These are phyloP conservation scores for Penicillium brasilianum DNA, from an alignment of 2,329 filamentous ascomycete genomes.

Conservation along the genomic window DNA sequence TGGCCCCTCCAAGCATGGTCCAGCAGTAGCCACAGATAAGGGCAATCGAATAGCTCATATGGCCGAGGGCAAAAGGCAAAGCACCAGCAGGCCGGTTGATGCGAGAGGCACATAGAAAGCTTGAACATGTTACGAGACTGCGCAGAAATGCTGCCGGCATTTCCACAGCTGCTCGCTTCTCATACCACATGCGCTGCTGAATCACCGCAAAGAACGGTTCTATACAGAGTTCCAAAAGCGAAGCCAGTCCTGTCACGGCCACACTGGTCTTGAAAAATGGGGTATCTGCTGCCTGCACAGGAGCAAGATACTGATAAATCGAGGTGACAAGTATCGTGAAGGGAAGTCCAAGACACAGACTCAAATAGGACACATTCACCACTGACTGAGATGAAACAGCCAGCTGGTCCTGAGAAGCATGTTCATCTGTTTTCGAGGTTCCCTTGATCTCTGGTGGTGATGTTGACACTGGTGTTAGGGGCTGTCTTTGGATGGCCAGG, in stretches of 20 bases:
- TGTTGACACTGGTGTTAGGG: conserved; percentile 36
- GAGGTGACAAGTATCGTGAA: conserved; percentile 68
- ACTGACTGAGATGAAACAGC: conserved; percentile 67
- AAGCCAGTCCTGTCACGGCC: conserved; percentile 60
- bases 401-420: conserved; percentile 20
- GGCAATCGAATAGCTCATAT: conserved; percentile 73
- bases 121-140: conserved; percentile 74
- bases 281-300: conserved; percentile 58
- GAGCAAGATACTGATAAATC: conserved; percentile 66
- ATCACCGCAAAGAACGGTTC: conserved; percentile 90
- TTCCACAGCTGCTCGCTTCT: conserved; percentile 80
- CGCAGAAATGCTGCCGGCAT: conserved; percentile 78
- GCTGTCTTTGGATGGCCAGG: conserved; percentile 85
- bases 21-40: conserved; percentile 73
- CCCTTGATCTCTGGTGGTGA: conserved; percentile 24
- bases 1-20: conserved; percentile 64
- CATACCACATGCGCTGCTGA: conserved; percentile 80
- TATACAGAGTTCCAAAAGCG: conserved; percentile 74
- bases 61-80: conserved; percentile 86
- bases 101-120: conserved; percentile 68
- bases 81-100: conserved; percentile 67
- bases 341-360: conserved; percentile 69
- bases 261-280: conserved; percentile 68
- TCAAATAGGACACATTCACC: conserved; percentile 85
- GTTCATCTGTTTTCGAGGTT: conserved; percentile 17